Conservation (phyloP, 2,329 filamentous ascomycete genomes). For the Colletotrichum sp. region DNA sequence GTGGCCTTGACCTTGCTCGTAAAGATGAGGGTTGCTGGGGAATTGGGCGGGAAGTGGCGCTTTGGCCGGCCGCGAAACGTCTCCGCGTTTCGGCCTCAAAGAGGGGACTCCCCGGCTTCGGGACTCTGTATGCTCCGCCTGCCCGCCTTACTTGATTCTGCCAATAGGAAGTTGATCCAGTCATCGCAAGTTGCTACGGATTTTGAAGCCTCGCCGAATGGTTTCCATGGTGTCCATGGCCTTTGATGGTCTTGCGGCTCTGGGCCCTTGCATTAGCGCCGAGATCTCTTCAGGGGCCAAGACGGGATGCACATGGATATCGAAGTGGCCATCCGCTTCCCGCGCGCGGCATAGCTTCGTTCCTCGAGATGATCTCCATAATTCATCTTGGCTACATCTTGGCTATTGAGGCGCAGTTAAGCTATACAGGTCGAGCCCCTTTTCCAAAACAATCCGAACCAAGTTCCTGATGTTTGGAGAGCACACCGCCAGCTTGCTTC, state of each 20-base stretch:
- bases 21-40: background rate
- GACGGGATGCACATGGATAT: background rate
- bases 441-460: background rate
- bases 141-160: background rate
- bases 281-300: background rate
- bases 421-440: background rate
- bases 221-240: background rate
- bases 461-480: background rate
- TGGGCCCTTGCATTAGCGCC: background rate
- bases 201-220: background rate
- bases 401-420: background rate
- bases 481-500: background rate
- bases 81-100: constrained; percentile 7
- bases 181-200: background rate
- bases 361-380: background rate
- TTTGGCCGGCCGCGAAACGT: constrained; percentile 18
- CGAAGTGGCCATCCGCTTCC: background rate
- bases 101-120: constrained; percentile 5
- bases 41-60: background rate
- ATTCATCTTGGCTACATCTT: background rate
- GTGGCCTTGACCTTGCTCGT: background rate
- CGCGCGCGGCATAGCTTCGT: background rate
- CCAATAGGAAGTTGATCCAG: background rate
- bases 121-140: background rate
- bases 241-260: background rate